These are phyloP conservation scores for Talaromyces sp. DNA, from an alignment of 2,329 filamentous ascomycete species.

Conservation along the genomic window DNA sequence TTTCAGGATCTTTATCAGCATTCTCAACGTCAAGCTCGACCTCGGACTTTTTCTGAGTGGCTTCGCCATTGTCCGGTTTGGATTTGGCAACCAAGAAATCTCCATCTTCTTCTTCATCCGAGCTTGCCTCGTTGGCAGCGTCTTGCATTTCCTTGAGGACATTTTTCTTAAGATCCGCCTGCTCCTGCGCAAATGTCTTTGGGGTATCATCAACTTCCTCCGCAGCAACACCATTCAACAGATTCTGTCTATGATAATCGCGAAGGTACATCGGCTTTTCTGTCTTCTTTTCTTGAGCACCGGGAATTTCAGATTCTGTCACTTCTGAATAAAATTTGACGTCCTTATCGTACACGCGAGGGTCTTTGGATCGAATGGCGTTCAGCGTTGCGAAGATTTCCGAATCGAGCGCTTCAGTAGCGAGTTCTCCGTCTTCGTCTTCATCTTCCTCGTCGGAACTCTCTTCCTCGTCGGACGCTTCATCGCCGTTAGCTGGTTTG, in stretches of 20 bases:
- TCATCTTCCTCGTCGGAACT: slow-evolving; percentile 76
- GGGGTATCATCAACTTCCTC: slow-evolving; percentile 55
- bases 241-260: slow-evolving; percentile 88
- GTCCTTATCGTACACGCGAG: slow-evolving; percentile 78
- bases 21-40: slow-evolving; percentile 65
- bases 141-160: slow-evolving; percentile 79
- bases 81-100: slow-evolving; percentile 73
- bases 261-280: slow-evolving; percentile 81
- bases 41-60: slow-evolving; percentile 38
- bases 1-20: slow-evolving; percentile 86
- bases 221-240: slow-evolving; percentile 68
- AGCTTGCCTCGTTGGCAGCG: slow-evolving; percentile 47
- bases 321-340: slow-evolving; percentile 71
- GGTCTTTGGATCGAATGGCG: slow-evolving; percentile 87
- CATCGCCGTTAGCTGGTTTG: slow-evolving; percentile 28
- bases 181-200: slow-evolving; percentile 81
- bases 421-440: slow-evolving; percentile 84
- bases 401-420: slow-evolving; percentile 77
- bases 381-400: slow-evolving; percentile 83
- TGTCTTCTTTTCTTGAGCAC: slow-evolving; percentile 51
- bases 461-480: slow-evolving; percentile 53
- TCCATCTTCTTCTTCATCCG: slow-evolving; percentile 60
- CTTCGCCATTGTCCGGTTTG: slow-evolving; percentile 30
- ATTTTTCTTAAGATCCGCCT: slow-evolving; percentile 73
- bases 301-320: slow-evolving; percentile 48